phyloP scores from a whole-genome alignment of 495 filamentous ascomycete genomes.

The Apodospora peruviana region DNA sequence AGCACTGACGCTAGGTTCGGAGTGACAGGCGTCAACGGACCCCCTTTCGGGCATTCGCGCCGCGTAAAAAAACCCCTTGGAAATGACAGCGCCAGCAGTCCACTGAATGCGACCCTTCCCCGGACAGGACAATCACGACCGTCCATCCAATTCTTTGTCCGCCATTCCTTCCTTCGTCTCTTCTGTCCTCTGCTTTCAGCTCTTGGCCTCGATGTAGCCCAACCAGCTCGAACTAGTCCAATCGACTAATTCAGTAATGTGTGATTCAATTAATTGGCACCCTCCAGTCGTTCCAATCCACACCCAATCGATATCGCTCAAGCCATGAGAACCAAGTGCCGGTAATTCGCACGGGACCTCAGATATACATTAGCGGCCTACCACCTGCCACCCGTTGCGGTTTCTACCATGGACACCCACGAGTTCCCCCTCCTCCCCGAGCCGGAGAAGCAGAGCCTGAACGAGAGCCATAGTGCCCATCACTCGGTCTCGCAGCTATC shows the following conservation, averaged over 20 bases:
- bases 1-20: no score
- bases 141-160: slow-evolving; percentile 1
- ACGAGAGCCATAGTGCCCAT: slow-evolving; percentile 2
- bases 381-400: background rate
- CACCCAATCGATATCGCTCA: slow-evolving; percentile 5
- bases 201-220: background rate
- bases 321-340: slow-evolving; percentile 2
- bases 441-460: background rate
- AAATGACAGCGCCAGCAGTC: background rate
- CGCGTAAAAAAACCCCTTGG: background rate
- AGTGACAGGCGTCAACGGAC: slow-evolving; percentile 4
- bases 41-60: slow-evolving; percentile 1
- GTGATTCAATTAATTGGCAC: slow-evolving; percentile 5
- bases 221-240: background rate
- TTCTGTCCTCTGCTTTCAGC: slow-evolving; percentile 1
- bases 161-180: background rate
- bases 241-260: background rate
- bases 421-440: slow-evolving; percentile 2
- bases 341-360: slow-evolving; percentile 3
- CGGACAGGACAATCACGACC: background rate
- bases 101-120: slow-evolving; percentile 10
- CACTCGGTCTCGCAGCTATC: slow-evolving; percentile 4
- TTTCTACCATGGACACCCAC: slow-evolving; percentile 22
- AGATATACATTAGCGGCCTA: background rate
- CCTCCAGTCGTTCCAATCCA: background rate